A percentile compares a stretch with the other conserved stretches of the same genome.
These are phyloP conservation scores for Lenwebbia sp. DNA, from an alignment of 345 rosid genomes.

Conservation along the genomic window DNA sequence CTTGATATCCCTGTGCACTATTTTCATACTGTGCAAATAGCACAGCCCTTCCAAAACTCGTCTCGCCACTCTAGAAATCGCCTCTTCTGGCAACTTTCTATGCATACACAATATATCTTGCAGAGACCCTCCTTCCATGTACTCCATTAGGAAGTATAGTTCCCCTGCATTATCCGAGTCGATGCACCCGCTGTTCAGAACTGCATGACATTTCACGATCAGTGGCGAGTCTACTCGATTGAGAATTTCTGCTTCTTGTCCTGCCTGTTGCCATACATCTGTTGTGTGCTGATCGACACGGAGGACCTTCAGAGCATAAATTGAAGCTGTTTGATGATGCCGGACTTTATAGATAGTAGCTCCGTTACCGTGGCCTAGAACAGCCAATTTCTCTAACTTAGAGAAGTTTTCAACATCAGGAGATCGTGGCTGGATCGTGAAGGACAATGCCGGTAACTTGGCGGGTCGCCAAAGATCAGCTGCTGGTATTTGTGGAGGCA, in stretches of 20 bases:
- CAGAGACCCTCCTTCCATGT: constrained; percentile 52
- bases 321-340: constrained; percentile 15
- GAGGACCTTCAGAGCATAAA: constrained; percentile 44
- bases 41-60: constrained; percentile 33
- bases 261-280: constrained; percentile 12
- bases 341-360: constrained; percentile 51
- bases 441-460: constrained; percentile 1
- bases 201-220: constrained; percentile 38
- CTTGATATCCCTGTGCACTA: constrained; percentile 60
- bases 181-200: constrained; percentile 5
- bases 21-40: constrained; percentile 37
- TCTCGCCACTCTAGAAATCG: constrained; percentile 21
- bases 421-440: constrained; percentile 18
- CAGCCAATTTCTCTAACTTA: constrained; percentile 23
- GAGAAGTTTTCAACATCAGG: constrained; percentile 24
- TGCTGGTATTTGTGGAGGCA: constrained; percentile 2
- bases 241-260: constrained; percentile 41
- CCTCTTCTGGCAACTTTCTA: constrained; percentile 14
- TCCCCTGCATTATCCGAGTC: constrained; percentile 4
- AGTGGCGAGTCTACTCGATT: constrained; percentile 31
- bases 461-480: neutral
- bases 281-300: constrained; percentile 16
- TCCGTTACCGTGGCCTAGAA: constrained; percentile 52
- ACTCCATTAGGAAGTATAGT: constrained; percentile 52
- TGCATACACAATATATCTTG: constrained; percentile 13